Percentiles rank a stretch among this genome's conserved stretches.
phyloP scores from a whole-genome alignment of 352 stramenopile genomes.

The Pythium sp. region DNA sequence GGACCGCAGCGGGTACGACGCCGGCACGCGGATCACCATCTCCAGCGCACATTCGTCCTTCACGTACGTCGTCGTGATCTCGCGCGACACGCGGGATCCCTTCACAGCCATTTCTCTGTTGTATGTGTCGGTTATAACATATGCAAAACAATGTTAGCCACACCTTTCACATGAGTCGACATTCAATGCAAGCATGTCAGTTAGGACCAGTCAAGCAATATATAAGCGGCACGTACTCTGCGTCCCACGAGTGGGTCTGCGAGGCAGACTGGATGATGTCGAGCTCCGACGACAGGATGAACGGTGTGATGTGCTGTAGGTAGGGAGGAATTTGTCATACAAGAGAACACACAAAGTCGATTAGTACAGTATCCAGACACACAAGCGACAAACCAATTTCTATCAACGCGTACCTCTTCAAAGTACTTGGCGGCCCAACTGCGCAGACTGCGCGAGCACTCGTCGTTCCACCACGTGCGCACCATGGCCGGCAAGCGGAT shows the following conservation, averaged over 20 bases:
- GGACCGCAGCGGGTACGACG: slow-evolving; percentile 86
- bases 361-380: slow-evolving; percentile 1
- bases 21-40: slow-evolving; percentile 88
- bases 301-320: slow-evolving; percentile 67
- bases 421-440: slow-evolving; percentile 89
- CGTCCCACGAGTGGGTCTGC: slow-evolving; percentile 56
- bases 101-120: slow-evolving; percentile 82
- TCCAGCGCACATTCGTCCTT: slow-evolving; percentile 92
- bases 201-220: slow-evolving; percentile 7
- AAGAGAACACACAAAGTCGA: neutral
- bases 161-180: neutral
- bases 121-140: neutral
- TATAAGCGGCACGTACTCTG: slow-evolving; percentile 33
- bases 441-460: slow-evolving; percentile 73
- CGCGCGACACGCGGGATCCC: slow-evolving; percentile 79
- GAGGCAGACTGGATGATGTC: slow-evolving; percentile 67
- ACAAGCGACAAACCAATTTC: neutral
- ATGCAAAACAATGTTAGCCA: neutral
- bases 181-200: slow-evolving; percentile 1
- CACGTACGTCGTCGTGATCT: slow-evolving; percentile 91
- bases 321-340: neutral
- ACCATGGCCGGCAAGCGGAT: slow-evolving; percentile 83
- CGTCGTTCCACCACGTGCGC: slow-evolving; percentile 89
- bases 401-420: slow-evolving; percentile 51
- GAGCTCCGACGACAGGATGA: slow-evolving; percentile 73